Evolutionary conservation across 768 basidiomycete genomes (phyloP), one percentile per base, ranked within the genome.

Genomic region (Rubroboletus pulcherrimus): DNA sequence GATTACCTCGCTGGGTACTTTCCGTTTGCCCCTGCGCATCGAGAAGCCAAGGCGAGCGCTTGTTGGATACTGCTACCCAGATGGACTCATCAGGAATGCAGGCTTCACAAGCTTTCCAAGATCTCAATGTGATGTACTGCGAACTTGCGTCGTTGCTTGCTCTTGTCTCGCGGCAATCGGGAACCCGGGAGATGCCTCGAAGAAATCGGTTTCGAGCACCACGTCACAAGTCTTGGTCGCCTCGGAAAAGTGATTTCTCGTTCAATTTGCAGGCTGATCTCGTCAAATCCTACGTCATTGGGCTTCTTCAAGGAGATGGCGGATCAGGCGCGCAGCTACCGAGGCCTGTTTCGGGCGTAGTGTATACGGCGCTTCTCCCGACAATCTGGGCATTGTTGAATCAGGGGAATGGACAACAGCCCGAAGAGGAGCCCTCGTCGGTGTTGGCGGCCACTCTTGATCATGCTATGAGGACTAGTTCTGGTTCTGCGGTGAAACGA

Each of bases 1-100:
- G 78, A 78, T 11, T 85, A 92, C 65, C 87, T 96, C 80, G 71
- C 83, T 6, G 77, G 86, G 4, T 93, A 93, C 71, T 97, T 98
- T 67, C 95, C 95, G 1, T 93, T 93, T 70, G 69, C 65, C 40
- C 70, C 73, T 69, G 75, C 57, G 72, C 75, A 70, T 54, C 76
- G 79, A 43, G 86, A 89, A 65, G 76, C 80, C 58, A 86, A 86
- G 78, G 89, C 55, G 34, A 53, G 52, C 17, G 29, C 8, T 34
- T 33, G 48, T 7, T 48, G 29, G 49, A 37, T 39, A 29, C 5
- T 43, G 39, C 5, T 40, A 41, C 24, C 9, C 21, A 49, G 55
- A 47, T 33, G 42, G 35, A 55, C 50, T 59, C 37, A 60, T 39
- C 48, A n/a, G 26, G 48, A 48, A 45, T 39, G 33, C 60, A 91